Base-by-base conservation (phyloP, 768 basidiomycete genomes). In the Phlebiopsis gigantea region DNA sequence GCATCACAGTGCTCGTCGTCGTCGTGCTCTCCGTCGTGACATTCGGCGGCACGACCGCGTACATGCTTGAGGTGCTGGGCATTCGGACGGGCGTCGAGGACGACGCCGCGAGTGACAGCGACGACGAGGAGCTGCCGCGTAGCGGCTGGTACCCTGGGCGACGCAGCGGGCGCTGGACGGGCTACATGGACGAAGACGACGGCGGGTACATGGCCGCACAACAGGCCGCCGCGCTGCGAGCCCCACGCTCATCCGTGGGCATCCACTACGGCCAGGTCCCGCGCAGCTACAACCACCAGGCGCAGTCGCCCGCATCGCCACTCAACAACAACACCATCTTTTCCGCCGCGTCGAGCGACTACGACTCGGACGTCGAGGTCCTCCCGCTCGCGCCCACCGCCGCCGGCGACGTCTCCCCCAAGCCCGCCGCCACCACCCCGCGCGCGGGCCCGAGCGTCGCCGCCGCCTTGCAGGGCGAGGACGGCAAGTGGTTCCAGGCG, bases 51-150 rank as follows among this genome's bases (percentile, higher is more conserved):
- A 98, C 97, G n/a, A 96, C 96, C 0, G 85, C 91, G 12, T 79
- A 93, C 48, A 98, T 99, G 97, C 77, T 99, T 26, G 96, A 98
- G 66, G 85, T 98, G 8, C 79, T 98, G n/a, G 96, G 97, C 0
- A 97, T 99, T 60, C 76, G 92, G 10, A 95, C 92, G 0, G 95
- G 95, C 0, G 90, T 99, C 0, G 94, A 96, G 63, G 96, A 98
- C 63, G 95, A 94, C 25, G 92, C 79, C 1, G 93, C 78, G 34
- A 78, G 77, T 46, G 72, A 70, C 55, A 73, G 69, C 61, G 70
- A 73, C 42, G 77, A 79, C 41, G 87, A 88, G 25, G 84, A 83
- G 6, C 56, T 58, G 45, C 53, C 68, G 49, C 22, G 61, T 3
- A 65, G 71, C 12, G 67, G 74, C 15, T 61, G 60, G 60, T 29